Evolutionary conservation across 768 basidiomycete genomes (phyloP), one percentile per base, ranked within the genome.

Genomic region (Boletus insuetus): DNA sequence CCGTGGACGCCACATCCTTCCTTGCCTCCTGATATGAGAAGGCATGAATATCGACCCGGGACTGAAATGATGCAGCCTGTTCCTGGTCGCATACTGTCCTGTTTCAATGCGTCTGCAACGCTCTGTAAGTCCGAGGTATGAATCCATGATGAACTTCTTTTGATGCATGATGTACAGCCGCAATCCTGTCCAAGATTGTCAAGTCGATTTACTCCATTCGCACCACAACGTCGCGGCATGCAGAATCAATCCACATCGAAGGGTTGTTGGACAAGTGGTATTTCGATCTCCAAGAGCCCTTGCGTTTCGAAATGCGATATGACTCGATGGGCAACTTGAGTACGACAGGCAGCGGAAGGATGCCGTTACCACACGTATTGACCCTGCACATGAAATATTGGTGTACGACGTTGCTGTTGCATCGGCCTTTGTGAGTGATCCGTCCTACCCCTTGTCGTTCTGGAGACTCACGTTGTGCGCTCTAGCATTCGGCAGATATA

Each of bases 381-480:
- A 87, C 86, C 39, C 73, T 92, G 47, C 89, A 91, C 64, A 87
- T 91, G 88, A 86, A 89, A 63, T 91, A 91, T 64, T 92, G 90
- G 90, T 89, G 87, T 64, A 82, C 87, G 12, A 82, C 85, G 22
- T 67, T 92, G 32, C 65, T 92, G 29, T 71, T 91, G 47, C 89
- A 91, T 68, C 81, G 89, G 17, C 89, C 89, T 12, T 91, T 91
- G 88, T 90, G 67, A 73, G 87, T 75, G 22, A 35, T 54, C 13
- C 19, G 20, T 49, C 7, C 19, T 35, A 1, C 48, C 40, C 46
- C 17, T 31, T 35, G 39, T 44, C 49, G 22, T 53, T 48, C 47
- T 31, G 32, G 24, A 14, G 51, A 20, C 42, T 64, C n/a, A 29
- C 8, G 65, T 19, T 14, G 7, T 6, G 4, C 8, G 6, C 43